A percentile compares a stretch with the other conserved stretches of the same genome.
These are phyloP conservation scores for Linaria vulgaris DNA, from an alignment of 257 asterid species.

Conservation along the genomic window DNA sequence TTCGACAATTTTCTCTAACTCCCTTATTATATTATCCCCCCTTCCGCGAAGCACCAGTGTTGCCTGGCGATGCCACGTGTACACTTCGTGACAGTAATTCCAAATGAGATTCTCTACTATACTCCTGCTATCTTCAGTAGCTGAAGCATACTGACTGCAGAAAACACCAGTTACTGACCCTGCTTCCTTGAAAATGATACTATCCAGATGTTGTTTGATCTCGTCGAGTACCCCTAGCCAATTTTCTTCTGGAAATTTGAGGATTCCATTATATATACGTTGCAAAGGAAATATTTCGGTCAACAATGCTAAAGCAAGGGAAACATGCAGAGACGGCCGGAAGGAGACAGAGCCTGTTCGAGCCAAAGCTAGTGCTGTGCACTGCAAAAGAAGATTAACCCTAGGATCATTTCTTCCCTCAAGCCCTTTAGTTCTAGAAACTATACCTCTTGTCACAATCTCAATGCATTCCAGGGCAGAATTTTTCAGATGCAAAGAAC, in stretches of 20 bases:
- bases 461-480: slow-evolving; percentile 59
- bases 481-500: slow-evolving; percentile 41
- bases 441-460: slow-evolving; percentile 42
- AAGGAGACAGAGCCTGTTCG: slow-evolving; percentile 66
- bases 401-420: slow-evolving; percentile 28
- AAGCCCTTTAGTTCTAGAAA: slow-evolving; percentile 35
- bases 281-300: slow-evolving; percentile 75
- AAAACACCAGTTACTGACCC: slow-evolving; percentile 77
- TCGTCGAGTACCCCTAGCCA: slow-evolving; percentile 38
- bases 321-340: slow-evolving; percentile 45
- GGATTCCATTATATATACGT: slow-evolving; percentile 44
- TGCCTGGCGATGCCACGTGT: slow-evolving; percentile 65
- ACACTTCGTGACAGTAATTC: slow-evolving; percentile 71
- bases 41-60: slow-evolving; percentile 48
- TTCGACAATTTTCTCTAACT: slow-evolving; percentile 81
- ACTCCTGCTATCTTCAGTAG: slow-evolving; percentile 54
- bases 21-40: slow-evolving; percentile 45
- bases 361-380: slow-evolving; percentile 70
- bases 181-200: slow-evolving; percentile 74
- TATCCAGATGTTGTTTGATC: slow-evolving; percentile 51
- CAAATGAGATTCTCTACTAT: slow-evolving; percentile 69
- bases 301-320: slow-evolving; percentile 64
- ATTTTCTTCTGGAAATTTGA: slow-evolving; percentile 39
- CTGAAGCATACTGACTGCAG: slow-evolving; percentile 74
- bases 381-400: slow-evolving; percentile 52